Evolutionary conservation across 2,329 filamentous ascomycete species (phyloP), one percentile per base, ranked within the genome.

Genomic region (Stemphylium vesicarium): DNA sequence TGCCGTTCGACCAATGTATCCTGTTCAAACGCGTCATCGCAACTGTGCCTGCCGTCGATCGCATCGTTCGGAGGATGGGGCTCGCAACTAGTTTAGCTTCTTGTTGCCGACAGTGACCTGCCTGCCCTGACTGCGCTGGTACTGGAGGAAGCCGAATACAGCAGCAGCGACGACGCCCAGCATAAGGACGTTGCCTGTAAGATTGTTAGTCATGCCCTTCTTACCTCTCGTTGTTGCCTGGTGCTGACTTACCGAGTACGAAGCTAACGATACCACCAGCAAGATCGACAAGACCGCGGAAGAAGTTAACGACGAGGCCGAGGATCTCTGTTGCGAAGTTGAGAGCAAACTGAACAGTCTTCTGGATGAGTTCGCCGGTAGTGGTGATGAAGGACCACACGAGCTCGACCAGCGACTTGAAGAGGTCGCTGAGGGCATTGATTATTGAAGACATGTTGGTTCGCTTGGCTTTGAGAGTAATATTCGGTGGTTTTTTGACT

Each of bases 351-450:
- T 60, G 53, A n/a, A 63, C 42, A 4, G 70, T 72, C 47, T 65
- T 62, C 39, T 73, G 61, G 9, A 70, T 59, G n/a, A 74, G 66
- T 35, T 70, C 59, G 46, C 60, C 66, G 16, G 70, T 68, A 10
- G 71, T 75, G 29, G 64, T 69, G 61, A 75, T 69, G 70, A 75
- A 65, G n/a, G 70, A 71, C 59, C 59, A 70, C 29, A 75, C 56
- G 31, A 75, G 64, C 53, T 72, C 72, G 53, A 75, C 39, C 32
- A 75, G 35, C 6, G 71, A 74, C 18, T 61, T 50, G 56, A 67
- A 54, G 50, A 75, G 59, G 62, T 75, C 72, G 35, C 57, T 58
- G 38, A 75, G 53, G n/a, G 72, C 68, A 15, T 53, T 50, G 45
- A 74, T 31, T 55, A 75, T 72, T 15, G 70, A 72, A 7, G 71